These are phyloP conservation scores for Cenchrus americanus DNA, from an alignment of 176 grass and related monocot genomes.

Conservation along the genomic window DNA sequence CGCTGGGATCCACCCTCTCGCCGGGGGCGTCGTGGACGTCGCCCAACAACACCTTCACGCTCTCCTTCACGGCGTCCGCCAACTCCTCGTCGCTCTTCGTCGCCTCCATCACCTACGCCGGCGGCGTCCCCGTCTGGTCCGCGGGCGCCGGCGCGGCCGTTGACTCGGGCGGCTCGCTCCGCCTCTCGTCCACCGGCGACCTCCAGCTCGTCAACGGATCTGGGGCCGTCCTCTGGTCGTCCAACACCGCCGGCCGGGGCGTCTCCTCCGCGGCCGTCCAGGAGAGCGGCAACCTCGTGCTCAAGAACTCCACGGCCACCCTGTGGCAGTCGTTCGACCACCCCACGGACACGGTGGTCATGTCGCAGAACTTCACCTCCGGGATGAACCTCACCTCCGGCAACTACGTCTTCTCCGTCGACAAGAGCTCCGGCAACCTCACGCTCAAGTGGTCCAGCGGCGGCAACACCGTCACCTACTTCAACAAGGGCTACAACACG, in stretches of 20 bases:
- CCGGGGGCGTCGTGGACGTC: slow-evolving; percentile 64
- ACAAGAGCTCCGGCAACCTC: slow-evolving; percentile 57
- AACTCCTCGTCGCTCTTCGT: slow-evolving; percentile 63
- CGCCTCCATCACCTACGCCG: slow-evolving; percentile 66
- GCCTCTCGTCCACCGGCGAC: slow-evolving; percentile 63
- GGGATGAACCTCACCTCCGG: slow-evolving; percentile 56
- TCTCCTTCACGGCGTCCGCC: slow-evolving; percentile 67
- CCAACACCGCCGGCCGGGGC: slow-evolving; percentile 46
- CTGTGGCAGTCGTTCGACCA: slow-evolving; percentile 81
- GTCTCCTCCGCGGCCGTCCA: slow-evolving; percentile 57
- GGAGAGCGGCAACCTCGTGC: slow-evolving; percentile 63
- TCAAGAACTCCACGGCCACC: slow-evolving; percentile 48
- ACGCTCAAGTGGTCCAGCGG: slow-evolving; percentile 53
- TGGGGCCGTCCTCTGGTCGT: slow-evolving; percentile 69
- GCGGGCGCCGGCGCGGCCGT: slow-evolving; percentile 49
- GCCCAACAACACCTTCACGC: slow-evolving; percentile 49
- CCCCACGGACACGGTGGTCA: slow-evolving; percentile 79
- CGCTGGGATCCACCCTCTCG: slow-evolving; percentile 63
- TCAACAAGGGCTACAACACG: slow-evolving; percentile 83
- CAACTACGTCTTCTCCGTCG: slow-evolving; percentile 59
- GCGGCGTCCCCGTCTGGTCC: slow-evolving; percentile 62
- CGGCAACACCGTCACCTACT: slow-evolving; percentile 55
- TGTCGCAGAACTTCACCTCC: slow-evolving; percentile 64
- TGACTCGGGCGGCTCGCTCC: slow-evolving; percentile 68
- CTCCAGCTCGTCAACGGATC: slow-evolving; percentile 79